Base-by-base conservation (phyloP, 768 basidiomycete genomes). In the Trametes meyenii region DNA sequence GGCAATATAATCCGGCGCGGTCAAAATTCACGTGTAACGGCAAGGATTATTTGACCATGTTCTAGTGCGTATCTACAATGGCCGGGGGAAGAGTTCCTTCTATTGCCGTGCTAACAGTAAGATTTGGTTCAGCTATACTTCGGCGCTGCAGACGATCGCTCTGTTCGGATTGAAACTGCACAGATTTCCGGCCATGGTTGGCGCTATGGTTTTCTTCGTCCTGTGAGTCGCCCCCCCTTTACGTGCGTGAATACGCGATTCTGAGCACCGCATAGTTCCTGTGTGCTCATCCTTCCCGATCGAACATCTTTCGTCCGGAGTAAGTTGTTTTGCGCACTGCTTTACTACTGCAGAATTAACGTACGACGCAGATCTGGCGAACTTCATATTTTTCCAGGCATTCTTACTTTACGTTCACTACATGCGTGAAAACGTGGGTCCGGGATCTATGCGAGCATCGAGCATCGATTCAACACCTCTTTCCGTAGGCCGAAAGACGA, bases 321-420 rank as follows among this genome's bases (percentile, higher is more conserved):
- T 81, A 50, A 50, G 78, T 71, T 14, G 44, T 26, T 12, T n/a
- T 16, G n/a, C 23, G 21, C 17, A 44, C 56, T 29, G 46, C n/a
- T n/a, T 40, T 53, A 67, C 23, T 69, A 45, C 17, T 26, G 36
- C 14, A 48, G 56, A n/a, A 19, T 33, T 33, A 8, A 33, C 8
- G 29, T 24, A 49, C 26, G 21, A 48, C 50, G 43, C 63, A 87
- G 85, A 81, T 69, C 77, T 86, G 73, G 80, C 90, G 67, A 85
- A 88, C 75, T 89, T 91, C 67, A 73, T 88, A 54, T 69, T 91
- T n/a, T 96, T 90, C 72, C 89, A 94, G 62, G 79, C 76, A 3
- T 94, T 96, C 73, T 75, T 96, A 61, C 83, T 95, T 19, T 92
- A 89, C 69, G 83, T 90, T 3, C 75, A 76, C 49, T 78, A 74